Base-by-base conservation (phyloP, 2,329 filamentous ascomycete species). In the Lachnellula cervina region DNA sequence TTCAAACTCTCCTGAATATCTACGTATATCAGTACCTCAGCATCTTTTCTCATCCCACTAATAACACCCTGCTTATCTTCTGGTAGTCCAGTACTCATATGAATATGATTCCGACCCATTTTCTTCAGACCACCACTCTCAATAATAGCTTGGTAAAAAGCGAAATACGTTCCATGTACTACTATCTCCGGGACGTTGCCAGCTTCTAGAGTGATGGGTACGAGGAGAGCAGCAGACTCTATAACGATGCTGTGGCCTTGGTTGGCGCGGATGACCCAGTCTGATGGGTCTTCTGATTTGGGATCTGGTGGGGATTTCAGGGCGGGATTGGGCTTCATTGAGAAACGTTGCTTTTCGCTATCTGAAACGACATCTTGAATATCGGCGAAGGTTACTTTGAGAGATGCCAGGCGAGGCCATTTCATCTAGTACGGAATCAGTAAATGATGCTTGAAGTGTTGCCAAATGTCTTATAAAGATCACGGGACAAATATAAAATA, bases 281-380 rank as follows among this genome's bases (percentile, higher is more conserved):
- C 79, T 0, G 78, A 71, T 0, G 89, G 79, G 49, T 87, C 76
- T 32, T 71, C 70, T 4, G 67, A 69, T 0, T 63, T 62, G 34
- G 54, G 66, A 55, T 62, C 50, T 9, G 62, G 63, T 21, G 62
- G 60, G 9, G 56, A 23, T 14, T 42, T 25, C n/a, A 67, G 58
- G 4, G 61, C 46, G 14, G 69, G 66, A 59, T 74, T 80, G 46
- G 81, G 81, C 52, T 90, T 86, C 67, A 97, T 78, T 1, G 85
- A 82, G 76, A 95, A 99, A 40, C 94, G 88, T 72, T 97, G 88
- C 75, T 99, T 99, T 67, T 93, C 89, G 68, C 90, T 95, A 49
- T 81, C 80, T 14, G 76, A 72, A 13, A 97, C 91, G 16, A 87
- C 80, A 9, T 78, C 70, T 52, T 81, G 77, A 60, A 99, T 78